Evolutionary conservation across 2,329 filamentous ascomycete species (phyloP), one percentile per base, ranked within the genome.

Genomic region (Mycosphaerella sp.): DNA sequence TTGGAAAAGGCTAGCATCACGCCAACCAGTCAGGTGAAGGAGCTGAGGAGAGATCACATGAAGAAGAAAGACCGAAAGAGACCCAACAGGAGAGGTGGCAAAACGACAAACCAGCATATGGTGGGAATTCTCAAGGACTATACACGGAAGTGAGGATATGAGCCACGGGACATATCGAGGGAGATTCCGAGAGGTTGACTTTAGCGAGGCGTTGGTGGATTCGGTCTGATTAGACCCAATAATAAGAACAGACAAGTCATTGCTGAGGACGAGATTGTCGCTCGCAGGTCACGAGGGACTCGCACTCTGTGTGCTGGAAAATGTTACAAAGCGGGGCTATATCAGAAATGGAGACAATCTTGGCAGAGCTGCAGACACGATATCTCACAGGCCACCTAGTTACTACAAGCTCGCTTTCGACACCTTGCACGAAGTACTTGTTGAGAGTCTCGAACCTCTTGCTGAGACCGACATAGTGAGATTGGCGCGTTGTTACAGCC

Each of bases 81-180:
- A 73, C 88, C 87, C 69, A 77, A 83, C 43, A 81, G 88, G 60
- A 80, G 84, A 56, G 82, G 82, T 41, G 87, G 86, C 61, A 93
- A 91, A 78, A 84, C 86, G 53, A 95, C 89, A 26, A 95, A 95
- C 69, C 83, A 83, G 29, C 90, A 95, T 69, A 95, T 95, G 89
- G 78, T 79, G 62, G 83, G 85, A 60, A 79, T 95, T 56, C 77
- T 95, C 67, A 85, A 89, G 73, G 87, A 92, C 68, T 91, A 82
- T 48, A 34, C 54, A 21, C 56, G 57, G 48, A 59, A 54, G 46
- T 63, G 53, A 29, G 26, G 26, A 29, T 29, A 6, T 29, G 26
- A 29, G 26, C 26, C 6, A 29, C 26, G 26, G 26, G 26, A 29
- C 26, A 29, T 29, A 29, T 44, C 29, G 26, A 29, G 14, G 29